These are phyloP conservation scores for Saturnispora bothae DNA, from an alignment of 805 yeast species.

Conservation along the genomic window DNA sequence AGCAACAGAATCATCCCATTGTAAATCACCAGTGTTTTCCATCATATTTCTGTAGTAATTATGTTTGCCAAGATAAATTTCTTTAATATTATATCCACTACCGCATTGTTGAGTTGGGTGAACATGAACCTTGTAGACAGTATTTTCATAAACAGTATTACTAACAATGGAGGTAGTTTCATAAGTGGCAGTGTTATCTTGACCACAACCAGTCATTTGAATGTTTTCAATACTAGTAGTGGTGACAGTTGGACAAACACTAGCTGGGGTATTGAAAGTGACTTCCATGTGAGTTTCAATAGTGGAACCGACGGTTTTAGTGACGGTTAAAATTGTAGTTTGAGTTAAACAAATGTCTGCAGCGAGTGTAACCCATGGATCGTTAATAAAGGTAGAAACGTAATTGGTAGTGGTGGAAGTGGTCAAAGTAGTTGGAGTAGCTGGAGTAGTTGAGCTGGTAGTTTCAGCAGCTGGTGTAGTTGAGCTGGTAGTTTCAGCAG, in stretches of 20 bases:
- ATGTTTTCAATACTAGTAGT: neutral
- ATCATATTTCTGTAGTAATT: slow-evolving; percentile 48
- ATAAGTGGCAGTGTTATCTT: slow-evolving; percentile 3
- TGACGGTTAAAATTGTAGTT: neutral
- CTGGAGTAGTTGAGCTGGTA: slow-evolving; percentile 11
- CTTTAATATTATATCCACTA: slow-evolving; percentile 27
- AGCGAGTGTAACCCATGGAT: neutral
- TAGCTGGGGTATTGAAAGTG: neutral
- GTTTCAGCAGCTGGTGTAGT: slow-evolving; percentile 5
- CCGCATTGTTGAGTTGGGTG: neutral
- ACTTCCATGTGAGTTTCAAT: neutral
- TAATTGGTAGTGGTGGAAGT: neutral
- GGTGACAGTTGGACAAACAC: neutral
- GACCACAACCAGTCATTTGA: slow-evolving; percentile 4
- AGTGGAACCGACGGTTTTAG: neutral
- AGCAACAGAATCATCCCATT: slow-evolving; percentile 48
- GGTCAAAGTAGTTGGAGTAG: slow-evolving; percentile 9
- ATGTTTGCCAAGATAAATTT: slow-evolving; percentile 46
- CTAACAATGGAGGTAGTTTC: neutral
- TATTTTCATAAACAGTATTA: neutral
- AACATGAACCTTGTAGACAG: slow-evolving; percentile 1
- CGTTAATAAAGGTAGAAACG: neutral
- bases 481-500: slow-evolving; percentile 5
- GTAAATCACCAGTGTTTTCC: slow-evolving; percentile 33
- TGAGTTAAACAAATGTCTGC: neutral